Percentiles rank a stretch among this genome's conserved stretches.
These are phyloP conservation scores for Kwoniella heveanensis DNA, from an alignment of 768 basidiomycete genomes.

Conservation along the genomic window DNA sequence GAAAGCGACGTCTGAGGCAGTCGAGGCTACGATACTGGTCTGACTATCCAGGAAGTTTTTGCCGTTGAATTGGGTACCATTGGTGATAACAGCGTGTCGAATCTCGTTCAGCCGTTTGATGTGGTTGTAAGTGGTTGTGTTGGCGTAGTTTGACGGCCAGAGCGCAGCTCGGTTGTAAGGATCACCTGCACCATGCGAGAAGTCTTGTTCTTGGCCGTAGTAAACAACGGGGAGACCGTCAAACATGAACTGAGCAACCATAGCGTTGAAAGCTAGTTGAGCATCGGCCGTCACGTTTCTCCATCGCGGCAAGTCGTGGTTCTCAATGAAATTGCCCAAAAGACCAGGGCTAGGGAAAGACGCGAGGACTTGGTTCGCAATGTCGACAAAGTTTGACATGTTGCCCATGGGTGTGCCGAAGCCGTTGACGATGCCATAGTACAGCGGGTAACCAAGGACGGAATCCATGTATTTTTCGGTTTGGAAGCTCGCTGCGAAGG, in stretches of 20 bases:
- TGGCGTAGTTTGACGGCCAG: constrained; percentile 50
- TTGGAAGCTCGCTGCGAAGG: constrained; percentile 44
- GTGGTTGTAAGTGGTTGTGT: constrained; percentile 48
- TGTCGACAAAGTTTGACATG: constrained; percentile 48
- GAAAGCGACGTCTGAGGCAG: constrained; percentile 47
- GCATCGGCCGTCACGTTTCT: constrained; percentile 47
- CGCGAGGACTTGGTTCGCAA: constrained; percentile 35
- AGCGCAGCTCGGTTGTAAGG: constrained; percentile 51
- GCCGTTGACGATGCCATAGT: constrained; percentile 43
- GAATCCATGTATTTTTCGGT: constrained; percentile 49
- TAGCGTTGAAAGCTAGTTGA: constrained; percentile 51
- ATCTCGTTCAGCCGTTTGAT: constrained; percentile 44
- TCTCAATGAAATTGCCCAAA: constrained; percentile 53
- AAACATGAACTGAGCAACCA: constrained; percentile 52
- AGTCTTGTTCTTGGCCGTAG: constrained; percentile 54
- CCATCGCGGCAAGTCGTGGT: constrained; percentile 54
- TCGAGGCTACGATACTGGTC: constrained; percentile 33
- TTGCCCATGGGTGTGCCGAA: constrained; percentile 46
- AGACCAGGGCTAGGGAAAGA: constrained; percentile 46
- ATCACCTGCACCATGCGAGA: constrained; percentile 39
- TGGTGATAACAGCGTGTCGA: constrained; percentile 47
- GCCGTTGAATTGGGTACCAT: constrained; percentile 35
- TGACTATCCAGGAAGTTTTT: constrained; percentile 41
- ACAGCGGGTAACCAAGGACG: constrained; percentile 49
- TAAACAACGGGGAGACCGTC: constrained; percentile 52